These are phyloP conservation scores for Tricladium varicosporioides DNA, from an alignment of 2,329 filamentous ascomycete species.

Conservation along the genomic window DNA sequence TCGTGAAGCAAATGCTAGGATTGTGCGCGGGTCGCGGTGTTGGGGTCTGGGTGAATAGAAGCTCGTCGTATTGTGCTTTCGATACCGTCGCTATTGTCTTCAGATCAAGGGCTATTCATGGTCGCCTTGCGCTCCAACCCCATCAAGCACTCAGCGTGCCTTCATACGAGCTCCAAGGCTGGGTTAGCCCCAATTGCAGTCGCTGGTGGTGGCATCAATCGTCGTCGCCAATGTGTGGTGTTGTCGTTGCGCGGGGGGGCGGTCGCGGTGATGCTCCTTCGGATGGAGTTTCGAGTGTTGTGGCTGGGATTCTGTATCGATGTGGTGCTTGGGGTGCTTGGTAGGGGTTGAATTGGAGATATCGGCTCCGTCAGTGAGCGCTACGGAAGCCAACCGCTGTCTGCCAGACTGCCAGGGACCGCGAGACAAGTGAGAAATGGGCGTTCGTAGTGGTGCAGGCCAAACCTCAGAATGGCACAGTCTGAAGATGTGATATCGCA, in stretches of 20 bases:
- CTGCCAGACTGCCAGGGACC: background rate
- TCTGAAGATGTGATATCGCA: background rate
- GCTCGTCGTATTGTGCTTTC: background rate
- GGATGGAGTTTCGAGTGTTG: background rate
- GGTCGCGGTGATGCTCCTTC: background rate
- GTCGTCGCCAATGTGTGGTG: background rate
- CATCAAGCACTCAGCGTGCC: background rate
- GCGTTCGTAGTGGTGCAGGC: background rate
- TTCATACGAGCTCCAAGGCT: constrained; percentile 1
- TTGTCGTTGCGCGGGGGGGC: background rate
- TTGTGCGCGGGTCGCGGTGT: background rate
- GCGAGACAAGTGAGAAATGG: background rate
- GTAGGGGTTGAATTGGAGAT: background rate
- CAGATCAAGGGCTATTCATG: constrained; percentile 27
- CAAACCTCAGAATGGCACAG: background rate
- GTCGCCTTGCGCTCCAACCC: constrained; percentile 21
- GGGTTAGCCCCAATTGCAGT: background rate
- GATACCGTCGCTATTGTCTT: constrained; percentile 14
- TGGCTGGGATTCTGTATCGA: background rate
- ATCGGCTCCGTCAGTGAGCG: background rate
- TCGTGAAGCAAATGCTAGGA: background rate
- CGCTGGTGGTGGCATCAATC: constrained; percentile 1
- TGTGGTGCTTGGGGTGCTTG: background rate
- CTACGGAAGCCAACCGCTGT: background rate
- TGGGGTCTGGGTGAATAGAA: background rate